Conservation (phyloP, 805 yeast genomes). For the Starmera dryadoides region DNA sequence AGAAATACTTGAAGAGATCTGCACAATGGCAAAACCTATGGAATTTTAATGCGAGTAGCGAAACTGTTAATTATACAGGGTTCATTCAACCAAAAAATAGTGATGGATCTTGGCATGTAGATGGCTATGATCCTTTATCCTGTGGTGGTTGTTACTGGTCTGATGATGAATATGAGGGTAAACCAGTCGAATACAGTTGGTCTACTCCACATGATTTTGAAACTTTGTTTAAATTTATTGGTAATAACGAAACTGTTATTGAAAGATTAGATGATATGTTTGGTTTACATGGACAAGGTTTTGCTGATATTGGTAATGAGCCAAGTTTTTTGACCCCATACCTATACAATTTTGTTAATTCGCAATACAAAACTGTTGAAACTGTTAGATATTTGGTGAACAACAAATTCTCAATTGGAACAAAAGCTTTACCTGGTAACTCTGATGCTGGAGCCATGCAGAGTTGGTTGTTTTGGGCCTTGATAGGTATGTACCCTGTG, state of each 20-base stretch:
- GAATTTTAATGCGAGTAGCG: conserved; percentile 22
- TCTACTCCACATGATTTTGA: conserved; percentile 27
- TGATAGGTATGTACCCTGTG: conserved; percentile 28
- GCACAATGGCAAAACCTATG: conserved; percentile 29
- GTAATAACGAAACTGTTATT: conserved; percentile 20
- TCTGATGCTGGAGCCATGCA: conserved; percentile 34
- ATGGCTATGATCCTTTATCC: conserved; percentile 22
- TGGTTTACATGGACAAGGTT: conserved; percentile 19
- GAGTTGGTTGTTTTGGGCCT: conserved; percentile 26
- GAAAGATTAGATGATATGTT: conserved; percentile 29
- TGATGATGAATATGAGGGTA: conserved; percentile 26
- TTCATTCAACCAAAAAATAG: conserved; percentile 27
- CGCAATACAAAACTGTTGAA: conserved; percentile 23
- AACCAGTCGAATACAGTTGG: conserved; percentile 29
- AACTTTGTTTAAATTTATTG: conserved; percentile 21
- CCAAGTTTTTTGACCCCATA: conserved; percentile 30
- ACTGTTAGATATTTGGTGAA: conserved; percentile 23
- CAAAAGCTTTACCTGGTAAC: conserved; percentile 28
- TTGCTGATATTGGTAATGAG: conserved; percentile 30
- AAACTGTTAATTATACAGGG: conserved; percentile 20
- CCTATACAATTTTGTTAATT: conserved; percentile 25
- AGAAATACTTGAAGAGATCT: conserved; percentile 25
- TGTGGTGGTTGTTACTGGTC: conserved; percentile 30
- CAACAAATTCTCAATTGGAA: conserved; percentile 20
- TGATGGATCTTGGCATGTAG: conserved; percentile 21